These are phyloP conservation scores for Sordaria brevicollis DNA, from an alignment of 495 filamentous ascomycete species.

Conservation along the genomic window DNA sequence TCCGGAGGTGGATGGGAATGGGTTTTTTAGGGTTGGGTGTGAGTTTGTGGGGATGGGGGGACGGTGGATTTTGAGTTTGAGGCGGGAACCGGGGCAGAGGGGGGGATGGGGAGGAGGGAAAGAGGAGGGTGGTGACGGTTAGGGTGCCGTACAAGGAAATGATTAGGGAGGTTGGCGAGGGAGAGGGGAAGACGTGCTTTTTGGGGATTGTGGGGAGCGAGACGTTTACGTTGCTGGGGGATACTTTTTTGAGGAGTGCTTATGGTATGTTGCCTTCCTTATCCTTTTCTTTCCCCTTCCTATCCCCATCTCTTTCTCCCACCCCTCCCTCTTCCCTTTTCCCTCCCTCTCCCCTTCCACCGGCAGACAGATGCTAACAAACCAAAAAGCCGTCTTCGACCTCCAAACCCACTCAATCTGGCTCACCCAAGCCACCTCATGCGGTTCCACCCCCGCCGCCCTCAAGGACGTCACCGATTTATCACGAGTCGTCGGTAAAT, in stretches of 20 bases:
- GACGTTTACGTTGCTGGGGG: conserved; percentile 61
- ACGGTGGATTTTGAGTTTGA: conserved; percentile 65
- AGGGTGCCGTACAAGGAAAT: conserved; percentile 50
- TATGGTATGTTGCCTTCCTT: conserved; percentile 44
- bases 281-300: neutral
- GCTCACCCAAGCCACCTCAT: conserved; percentile 35
- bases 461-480: conserved; percentile 16
- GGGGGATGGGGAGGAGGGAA: too few relatives aligned
- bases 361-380: neutral
- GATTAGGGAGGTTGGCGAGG: conserved; percentile 38
- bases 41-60: conserved; percentile 49
- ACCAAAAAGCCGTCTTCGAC: conserved; percentile 33
- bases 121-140: too few relatives aligned
- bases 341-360: neutral
- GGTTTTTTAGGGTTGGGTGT: conserved; percentile 64
- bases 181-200: conserved; percentile 47
- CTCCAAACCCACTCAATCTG: conserved; percentile 34
- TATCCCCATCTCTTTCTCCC: too few relatives aligned
- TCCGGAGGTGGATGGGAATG: conserved; percentile 34
- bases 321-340: neutral
- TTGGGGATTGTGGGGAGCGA: conserved; percentile 68
- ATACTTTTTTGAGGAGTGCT: conserved; percentile 85
- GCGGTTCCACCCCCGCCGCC: conserved; percentile 28
- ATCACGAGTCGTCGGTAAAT: conserved; percentile 8
- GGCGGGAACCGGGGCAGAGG: conserved; percentile 15